Conservation (phyloP, 2,329 filamentous ascomycete species). For the Diaporthe destruens region DNA sequence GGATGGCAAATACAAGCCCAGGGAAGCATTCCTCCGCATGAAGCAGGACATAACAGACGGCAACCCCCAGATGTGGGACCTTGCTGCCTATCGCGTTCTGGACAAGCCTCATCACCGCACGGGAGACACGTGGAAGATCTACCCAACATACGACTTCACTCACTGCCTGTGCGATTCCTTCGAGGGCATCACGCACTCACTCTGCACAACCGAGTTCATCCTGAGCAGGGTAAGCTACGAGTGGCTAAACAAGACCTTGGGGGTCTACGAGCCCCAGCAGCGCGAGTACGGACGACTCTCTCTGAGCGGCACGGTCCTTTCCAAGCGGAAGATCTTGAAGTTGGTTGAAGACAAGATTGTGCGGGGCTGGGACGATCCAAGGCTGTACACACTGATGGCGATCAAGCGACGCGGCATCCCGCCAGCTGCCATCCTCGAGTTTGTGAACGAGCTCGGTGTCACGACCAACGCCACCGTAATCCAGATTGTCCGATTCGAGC, state of each 20-base stretch:
- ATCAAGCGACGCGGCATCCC: slow-evolving; percentile 88
- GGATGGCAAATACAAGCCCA: slow-evolving; percentile 89
- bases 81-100: slow-evolving; percentile 89
- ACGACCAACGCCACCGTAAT: slow-evolving; percentile 86
- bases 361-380: slow-evolving; percentile 90
- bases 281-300: slow-evolving; percentile 76
- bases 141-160: slow-evolving; percentile 94
- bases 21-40: slow-evolving; percentile 90
- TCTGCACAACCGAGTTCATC: slow-evolving; percentile 42
- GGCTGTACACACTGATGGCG: slow-evolving; percentile 88
- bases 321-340: slow-evolving; percentile 85
- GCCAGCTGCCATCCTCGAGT: slow-evolving; percentile 87
- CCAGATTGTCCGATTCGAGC: slow-evolving; percentile 85
- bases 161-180: slow-evolving; percentile 94
- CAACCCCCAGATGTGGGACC: slow-evolving; percentile 97
- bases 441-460: slow-evolving; percentile 91
- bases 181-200: slow-evolving; percentile 84
- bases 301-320: slow-evolving; percentile 86
- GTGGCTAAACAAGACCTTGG: slow-evolving; percentile 85
- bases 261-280: slow-evolving; percentile 93
- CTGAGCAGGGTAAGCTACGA: slow-evolving; percentile 81
- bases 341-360: slow-evolving; percentile 79
- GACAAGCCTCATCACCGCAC: slow-evolving; percentile 80
- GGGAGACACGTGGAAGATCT: slow-evolving; percentile 88
- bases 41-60: slow-evolving; percentile 87